Base-by-base conservation (phyloP, 2,329 filamentous ascomycete species). In the Endoconidiophora polonica region DNA sequence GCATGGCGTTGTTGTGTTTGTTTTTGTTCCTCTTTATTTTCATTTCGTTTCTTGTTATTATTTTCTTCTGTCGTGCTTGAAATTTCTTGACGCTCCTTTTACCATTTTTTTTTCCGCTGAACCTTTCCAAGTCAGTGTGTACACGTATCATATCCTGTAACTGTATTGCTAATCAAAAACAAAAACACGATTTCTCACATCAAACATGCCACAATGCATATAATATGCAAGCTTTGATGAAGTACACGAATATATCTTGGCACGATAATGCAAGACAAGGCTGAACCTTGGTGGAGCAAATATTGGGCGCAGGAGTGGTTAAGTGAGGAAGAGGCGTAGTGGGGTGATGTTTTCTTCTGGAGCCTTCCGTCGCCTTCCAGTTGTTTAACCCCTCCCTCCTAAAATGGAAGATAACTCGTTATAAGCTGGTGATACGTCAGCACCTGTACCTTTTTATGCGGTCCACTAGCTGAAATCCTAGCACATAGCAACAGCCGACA, bases 321-420 rank as follows among this genome's bases (percentile, higher is more conserved):
- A 14, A 48, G 24, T n/a, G 16, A 5, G 16, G 16, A 3, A 48
- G 16, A 18, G 16, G 10, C 20, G n/a, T 43, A 16, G 46, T 43
- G 46, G 38, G 39, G 38, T 43, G 42, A 18, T 18, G 16, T 40
- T 43, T 42, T 45, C 53, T 58, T 57, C 42, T 43, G 46, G 41
- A 7, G 40, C 18, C 16, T 53, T 40, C 37, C 26, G 40, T 43
- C 23, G 24, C 36, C 41, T 44, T 49, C 47, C 26, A 46, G 9
- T 38, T 33, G 26, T 33, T 33, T 33, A 33, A 6, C 26, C 26
- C 26, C 26, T 10, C 6, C 12, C 26, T 33, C 16, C 16, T 18
- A 18, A 18, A 18, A 33, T 10, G 7, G 26, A 10, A 33, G 26
- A 33, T 9, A 10, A 33, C 12, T 33, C 7, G 26, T 10, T 2